Conservation (phyloP, 306 rosid genomes). For the Fragaria vesca region DNA sequence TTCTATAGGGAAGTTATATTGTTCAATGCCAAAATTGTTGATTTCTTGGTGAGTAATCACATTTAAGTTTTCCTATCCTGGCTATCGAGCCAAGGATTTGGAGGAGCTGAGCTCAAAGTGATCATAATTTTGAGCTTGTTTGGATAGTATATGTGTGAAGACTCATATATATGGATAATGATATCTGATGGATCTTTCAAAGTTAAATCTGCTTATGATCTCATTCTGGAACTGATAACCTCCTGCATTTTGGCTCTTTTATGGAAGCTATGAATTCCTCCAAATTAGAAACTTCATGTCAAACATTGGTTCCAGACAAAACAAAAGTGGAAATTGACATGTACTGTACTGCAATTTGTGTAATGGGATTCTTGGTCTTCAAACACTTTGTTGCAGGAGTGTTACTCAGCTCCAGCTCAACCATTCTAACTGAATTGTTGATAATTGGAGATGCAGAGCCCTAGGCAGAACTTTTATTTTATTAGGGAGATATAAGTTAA, state of each 20-base stretch:
- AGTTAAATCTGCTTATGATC: not conserved
- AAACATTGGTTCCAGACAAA: not conserved
- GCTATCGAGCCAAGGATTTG: not conserved
- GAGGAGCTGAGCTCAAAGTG: not conserved
- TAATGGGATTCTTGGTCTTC: not conserved
- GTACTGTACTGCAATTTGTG: not conserved
- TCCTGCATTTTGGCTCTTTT: not conserved
- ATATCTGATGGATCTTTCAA: not conserved
- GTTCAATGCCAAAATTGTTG: not conserved
- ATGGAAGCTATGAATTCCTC: not conserved
- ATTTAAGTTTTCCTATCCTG: not conserved
- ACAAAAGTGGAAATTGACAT: not conserved
- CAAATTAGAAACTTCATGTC: not conserved
- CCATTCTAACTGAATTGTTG: not conserved
- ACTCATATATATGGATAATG: not conserved
- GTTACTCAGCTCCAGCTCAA: not conserved
- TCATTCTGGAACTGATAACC: not conserved
- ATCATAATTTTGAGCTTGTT: not conserved
- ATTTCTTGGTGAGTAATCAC: not conserved
- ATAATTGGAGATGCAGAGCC: not conserved
- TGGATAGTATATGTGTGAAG: not conserved
- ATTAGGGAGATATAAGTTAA: not conserved
- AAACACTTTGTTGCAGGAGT: not conserved
- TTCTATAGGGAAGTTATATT: not conserved
- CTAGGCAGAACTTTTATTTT: not conserved